Percentiles rank a stretch among this genome's conserved stretches.
Evolutionary conservation across 1,284 basidiomycete species (phyloP).

Genomic region (Trametes sp.): DNA sequence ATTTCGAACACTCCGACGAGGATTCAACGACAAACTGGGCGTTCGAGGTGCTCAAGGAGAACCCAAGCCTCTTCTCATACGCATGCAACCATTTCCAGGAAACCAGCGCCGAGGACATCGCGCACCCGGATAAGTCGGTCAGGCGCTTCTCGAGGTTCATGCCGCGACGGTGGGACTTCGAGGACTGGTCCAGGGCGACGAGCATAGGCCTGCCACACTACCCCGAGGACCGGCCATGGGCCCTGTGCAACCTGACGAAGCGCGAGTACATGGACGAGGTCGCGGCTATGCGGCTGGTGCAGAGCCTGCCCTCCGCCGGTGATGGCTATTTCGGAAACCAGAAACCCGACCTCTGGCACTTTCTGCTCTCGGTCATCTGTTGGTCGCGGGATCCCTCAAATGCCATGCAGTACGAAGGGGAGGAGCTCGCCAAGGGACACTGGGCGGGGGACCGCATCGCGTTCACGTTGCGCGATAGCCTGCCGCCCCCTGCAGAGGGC

Average conservation of each 20-base stretch:
- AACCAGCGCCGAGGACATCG: neutral
- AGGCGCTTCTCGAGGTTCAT: neutral
- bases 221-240: constrained; percentile 14
- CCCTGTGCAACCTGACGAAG: constrained; percentile 17
- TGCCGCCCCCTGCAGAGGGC: neutral
- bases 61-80: neutral
- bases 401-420: neutral
- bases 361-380: neutral
- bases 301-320: neutral
- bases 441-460: constrained; percentile 15
- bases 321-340: neutral
- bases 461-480: neutral
- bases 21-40: too few relatives aligned
- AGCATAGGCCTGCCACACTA: neutral
- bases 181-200: neutral
- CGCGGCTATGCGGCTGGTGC: neutral
- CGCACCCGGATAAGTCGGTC: neutral
- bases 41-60: too few relatives aligned
- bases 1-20: too few relatives aligned
- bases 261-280: constrained; percentile 14
- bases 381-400: neutral
- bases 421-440: neutral
- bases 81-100: neutral
- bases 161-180: neutral
- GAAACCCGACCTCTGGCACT: neutral